These are phyloP conservation scores for Teratosphaeriaceae sp. DNA, from an alignment of 2,329 filamentous ascomycete species.

Conservation along the genomic window DNA sequence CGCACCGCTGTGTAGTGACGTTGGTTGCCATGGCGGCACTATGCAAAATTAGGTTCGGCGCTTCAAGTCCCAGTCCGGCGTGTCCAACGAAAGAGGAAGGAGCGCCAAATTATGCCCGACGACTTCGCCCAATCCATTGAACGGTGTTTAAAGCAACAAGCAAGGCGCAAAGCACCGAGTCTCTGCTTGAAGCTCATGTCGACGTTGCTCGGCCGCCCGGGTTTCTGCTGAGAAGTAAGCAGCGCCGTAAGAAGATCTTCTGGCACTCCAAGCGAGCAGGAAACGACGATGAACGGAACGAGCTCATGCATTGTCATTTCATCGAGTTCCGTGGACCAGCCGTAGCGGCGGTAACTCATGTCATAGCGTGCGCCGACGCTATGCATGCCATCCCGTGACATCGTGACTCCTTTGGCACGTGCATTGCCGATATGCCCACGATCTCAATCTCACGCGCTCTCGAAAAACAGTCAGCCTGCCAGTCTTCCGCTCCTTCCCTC, in stretches of 20 bases:
- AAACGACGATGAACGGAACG: too few species aligned
- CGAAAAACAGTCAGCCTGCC: too few species aligned
- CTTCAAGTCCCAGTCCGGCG: neutral
- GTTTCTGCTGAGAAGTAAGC: too few species aligned
- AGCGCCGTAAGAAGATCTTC: too few species aligned
- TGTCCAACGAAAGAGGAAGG: neutral
- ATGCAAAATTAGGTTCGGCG: neutral
- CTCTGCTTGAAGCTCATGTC: too few species aligned
- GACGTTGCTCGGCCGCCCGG: too few species aligned
- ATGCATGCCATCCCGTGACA: neutral
- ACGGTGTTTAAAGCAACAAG: neutral
- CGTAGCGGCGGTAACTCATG: neutral
- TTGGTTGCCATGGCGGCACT: neutral
- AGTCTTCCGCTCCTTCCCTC: too few species aligned
- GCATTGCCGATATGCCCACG: too few species aligned
- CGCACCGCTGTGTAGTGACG: slow-evolving; percentile 1
- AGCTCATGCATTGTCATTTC: neutral
- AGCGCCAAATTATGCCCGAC: neutral
- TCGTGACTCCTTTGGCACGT: neutral
- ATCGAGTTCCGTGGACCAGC: neutral
- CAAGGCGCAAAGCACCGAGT: too few species aligned
- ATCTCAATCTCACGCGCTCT: too few species aligned
- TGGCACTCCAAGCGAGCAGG: too few species aligned
- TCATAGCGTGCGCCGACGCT: slow-evolving; percentile 4
- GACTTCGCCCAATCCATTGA: neutral